Evolutionary conservation across 2,329 filamentous ascomycete species (phyloP).

Genomic region (Cladosporium oxysporum): DNA sequence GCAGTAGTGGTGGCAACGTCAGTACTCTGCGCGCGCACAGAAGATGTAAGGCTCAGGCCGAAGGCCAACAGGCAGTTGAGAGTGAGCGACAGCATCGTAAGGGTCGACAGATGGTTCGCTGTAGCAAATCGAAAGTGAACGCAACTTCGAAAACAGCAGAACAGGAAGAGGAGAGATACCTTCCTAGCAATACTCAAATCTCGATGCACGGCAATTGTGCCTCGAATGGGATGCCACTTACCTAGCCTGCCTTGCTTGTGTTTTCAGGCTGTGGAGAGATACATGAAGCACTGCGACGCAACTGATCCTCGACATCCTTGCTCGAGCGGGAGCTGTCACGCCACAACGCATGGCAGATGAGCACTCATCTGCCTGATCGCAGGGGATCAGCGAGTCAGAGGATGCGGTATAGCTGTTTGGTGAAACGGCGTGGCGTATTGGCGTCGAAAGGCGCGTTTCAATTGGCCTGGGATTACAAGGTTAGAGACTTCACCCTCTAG

Average conservation of each 20-base stretch:
- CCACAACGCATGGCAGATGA: conserved; percentile 13
- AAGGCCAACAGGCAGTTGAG: conserved; percentile 22
- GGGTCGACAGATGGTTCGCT: neutral
- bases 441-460: conserved; percentile 3
- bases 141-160: neutral
- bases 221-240: conserved; percentile 5
- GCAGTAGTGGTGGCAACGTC: conserved; percentile 26
- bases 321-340: conserved; percentile 7
- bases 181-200: neutral
- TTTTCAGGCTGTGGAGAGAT: conserved; percentile 1
- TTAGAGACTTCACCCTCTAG: conserved; percentile 3
- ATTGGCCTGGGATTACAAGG: conserved; percentile 3
- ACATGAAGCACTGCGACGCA: conserved; percentile 5
- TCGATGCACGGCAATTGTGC: conserved; percentile 3
- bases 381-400: conserved; percentile 3
- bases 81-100: conserved; percentile 16
- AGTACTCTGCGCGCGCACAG: conserved; percentile 28
- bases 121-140: neutral
- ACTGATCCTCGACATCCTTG: conserved; percentile 14
- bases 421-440: conserved; percentile 17
- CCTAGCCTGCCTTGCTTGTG: neutral
- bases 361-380: conserved; percentile 1
- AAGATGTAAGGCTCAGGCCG: conserved; percentile 31
- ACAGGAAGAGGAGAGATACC: neutral
- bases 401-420: conserved; percentile 11